phyloP scores from a whole-genome alignment of 2,329 filamentous ascomycete genomes.

The Emmonsia crescens region DNA sequence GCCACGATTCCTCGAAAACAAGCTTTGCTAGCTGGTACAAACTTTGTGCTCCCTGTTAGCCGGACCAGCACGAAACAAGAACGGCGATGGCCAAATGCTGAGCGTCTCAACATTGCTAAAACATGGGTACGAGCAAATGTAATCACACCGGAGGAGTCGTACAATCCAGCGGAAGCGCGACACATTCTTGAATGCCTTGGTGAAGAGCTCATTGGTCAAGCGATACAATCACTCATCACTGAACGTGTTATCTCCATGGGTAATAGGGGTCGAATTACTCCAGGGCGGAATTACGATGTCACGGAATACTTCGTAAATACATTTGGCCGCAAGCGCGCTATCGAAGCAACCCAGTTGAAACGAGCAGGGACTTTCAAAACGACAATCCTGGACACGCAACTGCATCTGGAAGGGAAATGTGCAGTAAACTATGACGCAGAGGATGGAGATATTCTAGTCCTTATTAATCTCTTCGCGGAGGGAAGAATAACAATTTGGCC shows the following conservation, averaged over 20 bases:
- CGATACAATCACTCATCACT: slow-evolving; percentile 30
- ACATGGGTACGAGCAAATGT: slow-evolving; percentile 40
- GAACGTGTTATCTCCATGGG: slow-evolving; percentile 30
- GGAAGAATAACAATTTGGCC: slow-evolving; percentile 28
- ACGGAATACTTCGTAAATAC: slow-evolving; percentile 31
- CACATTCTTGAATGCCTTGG: slow-evolving; percentile 24
- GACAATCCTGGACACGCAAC: slow-evolving; percentile 29
- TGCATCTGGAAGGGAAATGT: slow-evolving; percentile 23
- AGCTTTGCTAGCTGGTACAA: slow-evolving; percentile 22
- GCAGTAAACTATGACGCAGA: slow-evolving; percentile 28
- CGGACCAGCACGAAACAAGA: slow-evolving; percentile 4
- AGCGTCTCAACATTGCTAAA: slow-evolving; percentile 30
- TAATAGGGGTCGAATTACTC: slow-evolving; percentile 29
- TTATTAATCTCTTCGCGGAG: slow-evolving; percentile 32
- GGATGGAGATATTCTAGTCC: slow-evolving; percentile 34
- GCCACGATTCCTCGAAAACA: slow-evolving; percentile 27
- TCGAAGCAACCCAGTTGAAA: slow-evolving; percentile 31
- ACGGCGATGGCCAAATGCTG: slow-evolving; percentile 11
- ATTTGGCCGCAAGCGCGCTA: slow-evolving; percentile 30
- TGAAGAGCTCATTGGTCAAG: slow-evolving; percentile 27
- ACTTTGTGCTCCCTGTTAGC: slow-evolving; percentile 25
- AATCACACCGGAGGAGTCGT: slow-evolving; percentile 33
- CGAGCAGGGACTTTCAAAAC: slow-evolving; percentile 34
- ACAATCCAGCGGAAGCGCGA: slow-evolving; percentile 28
- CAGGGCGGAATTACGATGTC: slow-evolving; percentile 36